phyloP scores from a whole-genome alignment of 2,329 filamentous ascomycete species.

The Endoconidiophora polonica region DNA sequence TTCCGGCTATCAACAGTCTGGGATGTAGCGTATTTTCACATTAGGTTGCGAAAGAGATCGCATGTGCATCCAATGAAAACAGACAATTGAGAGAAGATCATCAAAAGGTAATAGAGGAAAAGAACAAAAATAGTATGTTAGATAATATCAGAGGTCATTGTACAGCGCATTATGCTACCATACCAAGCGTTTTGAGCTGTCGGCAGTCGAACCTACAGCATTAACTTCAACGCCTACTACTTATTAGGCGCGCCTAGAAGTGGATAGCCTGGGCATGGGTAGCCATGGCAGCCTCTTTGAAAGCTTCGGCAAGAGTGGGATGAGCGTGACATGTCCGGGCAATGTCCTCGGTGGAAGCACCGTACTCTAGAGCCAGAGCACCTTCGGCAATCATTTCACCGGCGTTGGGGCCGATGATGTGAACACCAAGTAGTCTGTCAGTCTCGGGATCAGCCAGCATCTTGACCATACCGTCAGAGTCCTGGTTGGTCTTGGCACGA shows the following conservation, averaged over 20 bases:
- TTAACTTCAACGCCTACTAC: background rate
- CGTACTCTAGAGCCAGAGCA: conserved; percentile 88
- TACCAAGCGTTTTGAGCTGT: background rate
- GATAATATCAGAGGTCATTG: conserved; percentile 9
- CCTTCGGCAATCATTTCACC: conserved; percentile 99
- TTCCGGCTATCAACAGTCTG: too few species aligned
- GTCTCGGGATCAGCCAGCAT: conserved; percentile 94
- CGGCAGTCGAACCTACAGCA: background rate
- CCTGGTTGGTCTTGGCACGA: conserved; percentile 94
- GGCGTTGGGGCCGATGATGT: conserved; percentile 90
- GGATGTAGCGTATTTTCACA: too few species aligned
- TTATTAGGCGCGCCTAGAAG: conserved; percentile 41
- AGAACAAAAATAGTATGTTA: background rate
- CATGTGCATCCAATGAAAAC: too few species aligned
- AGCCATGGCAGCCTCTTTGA: conserved; percentile 99
- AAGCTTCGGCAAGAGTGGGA: conserved; percentile 87
- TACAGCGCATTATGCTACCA: conserved; percentile 10
- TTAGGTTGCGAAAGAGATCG: too few species aligned
- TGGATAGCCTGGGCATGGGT: conserved; percentile 93
- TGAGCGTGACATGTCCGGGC: conserved; percentile 92
- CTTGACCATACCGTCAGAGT: conserved; percentile 92
- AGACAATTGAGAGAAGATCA: background rate
- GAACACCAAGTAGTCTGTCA: conserved; percentile 83
- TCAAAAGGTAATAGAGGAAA: background rate
- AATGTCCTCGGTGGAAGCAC: conserved; percentile 87